A percentile compares a stretch with the other conserved stretches of the same genome.
Conservation (phyloP, 2,329 filamentous ascomycete species). For the Macrophomina pseudophaseolina region DNA sequence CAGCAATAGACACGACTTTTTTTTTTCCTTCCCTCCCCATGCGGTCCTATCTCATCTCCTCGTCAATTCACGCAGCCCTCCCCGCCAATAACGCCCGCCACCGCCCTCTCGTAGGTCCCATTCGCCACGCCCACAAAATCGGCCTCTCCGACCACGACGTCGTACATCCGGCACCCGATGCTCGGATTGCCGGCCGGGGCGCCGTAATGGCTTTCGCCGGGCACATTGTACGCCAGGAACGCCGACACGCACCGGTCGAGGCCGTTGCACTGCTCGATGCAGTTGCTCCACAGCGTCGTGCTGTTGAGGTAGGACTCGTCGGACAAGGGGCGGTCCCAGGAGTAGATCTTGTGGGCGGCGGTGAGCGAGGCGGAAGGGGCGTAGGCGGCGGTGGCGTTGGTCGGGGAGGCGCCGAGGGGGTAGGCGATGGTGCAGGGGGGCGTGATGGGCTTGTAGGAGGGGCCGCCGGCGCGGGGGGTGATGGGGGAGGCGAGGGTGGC, state of each 20-base stretch:
- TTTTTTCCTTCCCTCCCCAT: neutral
- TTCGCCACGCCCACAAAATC: neutral
- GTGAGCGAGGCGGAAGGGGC: conserved; percentile 31
- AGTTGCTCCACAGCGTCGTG: conserved; percentile 17
- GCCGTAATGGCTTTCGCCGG: conserved; percentile 5
- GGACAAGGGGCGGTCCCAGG: conserved; percentile 16
- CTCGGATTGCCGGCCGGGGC: conserved; percentile 1
- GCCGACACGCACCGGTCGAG: conserved; percentile 11
- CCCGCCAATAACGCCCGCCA: conserved; percentile 10
- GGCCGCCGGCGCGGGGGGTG: conserved; percentile 24
- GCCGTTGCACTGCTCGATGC: conserved; percentile 25
- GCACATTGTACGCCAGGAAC: conserved; percentile 25
- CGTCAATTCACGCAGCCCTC: conserved; percentile 9
- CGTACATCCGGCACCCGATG: conserved; percentile 23
- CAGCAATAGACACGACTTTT: too few species aligned
- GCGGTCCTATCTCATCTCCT: too few species aligned
- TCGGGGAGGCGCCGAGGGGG: neutral
- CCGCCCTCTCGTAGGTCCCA: conserved; percentile 4
- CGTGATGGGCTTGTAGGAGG: conserved; percentile 8
- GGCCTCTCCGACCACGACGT: neutral
- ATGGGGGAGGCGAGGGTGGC: neutral
- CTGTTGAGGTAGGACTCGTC: conserved; percentile 21
- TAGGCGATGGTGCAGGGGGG: conserved; percentile 13
- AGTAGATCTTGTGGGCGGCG: conserved; percentile 15
- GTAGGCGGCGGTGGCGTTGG: conserved; percentile 30